A percentile compares a stretch with the other conserved stretches of the same genome.
These are phyloP conservation scores for Penicillium sumatraense DNA, from an alignment of 2,329 filamentous ascomycete genomes.

Conservation along the genomic window DNA sequence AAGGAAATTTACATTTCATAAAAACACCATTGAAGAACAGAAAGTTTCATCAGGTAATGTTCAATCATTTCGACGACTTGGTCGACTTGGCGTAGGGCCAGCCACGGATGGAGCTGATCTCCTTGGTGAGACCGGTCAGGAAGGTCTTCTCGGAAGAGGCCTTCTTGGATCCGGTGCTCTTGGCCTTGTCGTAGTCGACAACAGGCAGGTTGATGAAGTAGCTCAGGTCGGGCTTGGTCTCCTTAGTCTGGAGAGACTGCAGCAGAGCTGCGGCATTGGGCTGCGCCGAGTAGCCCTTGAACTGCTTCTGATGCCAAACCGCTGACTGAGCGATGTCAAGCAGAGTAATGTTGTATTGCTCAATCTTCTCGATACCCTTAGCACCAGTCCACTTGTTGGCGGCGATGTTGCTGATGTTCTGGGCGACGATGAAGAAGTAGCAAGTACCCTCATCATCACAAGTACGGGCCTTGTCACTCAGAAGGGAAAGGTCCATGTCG, in stretches of 20 bases:
- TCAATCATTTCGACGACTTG: neutral
- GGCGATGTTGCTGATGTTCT: conserved; percentile 1
- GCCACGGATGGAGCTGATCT: neutral
- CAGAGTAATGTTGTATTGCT: neutral
- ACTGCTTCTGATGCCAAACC: neutral
- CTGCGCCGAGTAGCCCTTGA: neutral
- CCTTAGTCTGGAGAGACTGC: neutral
- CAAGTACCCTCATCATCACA: conserved; percentile 1
- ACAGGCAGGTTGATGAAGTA: conserved; percentile 6
- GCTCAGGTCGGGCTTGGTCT: neutral
- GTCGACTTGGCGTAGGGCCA: conserved; percentile 3
- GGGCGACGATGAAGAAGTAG: conserved; percentile 6
- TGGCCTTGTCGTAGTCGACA: neutral
- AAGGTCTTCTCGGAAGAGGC: neutral
- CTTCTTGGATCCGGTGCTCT: neutral
- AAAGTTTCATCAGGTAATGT: neutral
- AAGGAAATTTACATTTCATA: neutral
- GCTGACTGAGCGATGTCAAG: conserved; percentile 1
- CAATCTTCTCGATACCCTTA: neutral
- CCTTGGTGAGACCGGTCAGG: neutral
- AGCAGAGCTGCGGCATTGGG: neutral
- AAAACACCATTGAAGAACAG: neutral
- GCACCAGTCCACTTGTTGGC: neutral
- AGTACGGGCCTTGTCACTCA: neutral
- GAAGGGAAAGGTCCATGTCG: neutral